phyloP scores from a whole-genome alignment of 495 filamentous ascomycete species.

The Podospora australis region DNA sequence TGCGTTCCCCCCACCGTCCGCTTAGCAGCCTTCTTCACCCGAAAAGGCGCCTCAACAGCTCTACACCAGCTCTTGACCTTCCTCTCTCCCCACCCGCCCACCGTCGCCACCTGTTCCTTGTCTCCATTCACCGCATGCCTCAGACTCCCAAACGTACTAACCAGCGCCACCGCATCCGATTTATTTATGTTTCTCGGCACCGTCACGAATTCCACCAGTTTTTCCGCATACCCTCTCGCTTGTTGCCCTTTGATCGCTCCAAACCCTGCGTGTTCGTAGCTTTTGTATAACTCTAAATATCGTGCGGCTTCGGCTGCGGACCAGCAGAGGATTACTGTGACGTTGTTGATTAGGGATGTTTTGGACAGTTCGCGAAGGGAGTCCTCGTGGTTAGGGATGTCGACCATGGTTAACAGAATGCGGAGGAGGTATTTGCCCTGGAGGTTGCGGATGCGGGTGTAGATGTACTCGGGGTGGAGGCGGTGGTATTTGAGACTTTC shows the following conservation, averaged over 20 bases:
- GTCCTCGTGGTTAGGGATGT: slow-evolving; percentile 72
- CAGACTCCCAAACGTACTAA: slow-evolving; percentile 81
- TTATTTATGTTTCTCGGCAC: slow-evolving; percentile 87
- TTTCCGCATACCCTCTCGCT: slow-evolving; percentile 74
- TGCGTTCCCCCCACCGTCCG: no score
- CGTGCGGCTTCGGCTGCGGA: slow-evolving; percentile 84
- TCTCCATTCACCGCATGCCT: slow-evolving; percentile 80
- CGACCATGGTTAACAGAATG: slow-evolving; percentile 81
- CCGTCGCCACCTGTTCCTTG: slow-evolving; percentile 71
- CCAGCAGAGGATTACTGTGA: slow-evolving; percentile 91
- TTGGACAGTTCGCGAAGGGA: slow-evolving; percentile 84
- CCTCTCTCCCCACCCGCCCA: slow-evolving; percentile 91
- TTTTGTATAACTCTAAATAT: slow-evolving; percentile 92
- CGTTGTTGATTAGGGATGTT: slow-evolving; percentile 76
- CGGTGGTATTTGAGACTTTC: slow-evolving; percentile 90
- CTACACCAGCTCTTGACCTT: slow-evolving; percentile 81
- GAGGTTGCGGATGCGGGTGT: slow-evolving; percentile 76
- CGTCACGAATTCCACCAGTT: slow-evolving; percentile 89
- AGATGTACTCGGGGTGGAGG: slow-evolving; percentile 95
- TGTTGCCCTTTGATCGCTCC: slow-evolving; percentile 77
- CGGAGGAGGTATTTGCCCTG: slow-evolving; percentile 78
- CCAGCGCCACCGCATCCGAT: slow-evolving; percentile 80
- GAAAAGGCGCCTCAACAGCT: slow-evolving; percentile 77
- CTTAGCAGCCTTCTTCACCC: slow-evolving; percentile 63
- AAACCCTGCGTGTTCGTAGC: slow-evolving; percentile 77